These are phyloP conservation scores for Triticum monococcum DNA, from an alignment of 176 grass and related monocot genomes.

Conservation along the genomic window DNA sequence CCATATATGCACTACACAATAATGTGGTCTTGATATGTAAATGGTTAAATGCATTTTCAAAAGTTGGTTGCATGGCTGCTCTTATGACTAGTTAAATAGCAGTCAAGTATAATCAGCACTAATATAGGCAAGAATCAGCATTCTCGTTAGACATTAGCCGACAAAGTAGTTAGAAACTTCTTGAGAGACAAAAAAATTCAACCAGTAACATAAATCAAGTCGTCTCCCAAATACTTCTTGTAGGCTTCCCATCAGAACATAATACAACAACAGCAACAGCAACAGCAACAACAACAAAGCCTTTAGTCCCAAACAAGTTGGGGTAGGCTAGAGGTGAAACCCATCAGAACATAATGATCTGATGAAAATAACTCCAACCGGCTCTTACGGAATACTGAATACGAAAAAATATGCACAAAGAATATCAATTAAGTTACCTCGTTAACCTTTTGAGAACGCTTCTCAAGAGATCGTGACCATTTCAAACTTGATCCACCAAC, in stretches of 20 bases:
- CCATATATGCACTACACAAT: background rate
- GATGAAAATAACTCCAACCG: background rate
- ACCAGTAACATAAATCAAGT: constrained; percentile 10
- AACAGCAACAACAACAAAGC: too few species aligned
- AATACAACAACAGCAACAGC: too few species aligned
- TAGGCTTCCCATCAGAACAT: background rate
- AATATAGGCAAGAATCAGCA: constrained; percentile 2
- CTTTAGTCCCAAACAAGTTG: too few species aligned
- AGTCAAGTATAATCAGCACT: background rate
- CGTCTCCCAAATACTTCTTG: background rate
- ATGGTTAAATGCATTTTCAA: constrained; percentile 1
- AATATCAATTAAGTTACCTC: constrained; percentile 44
- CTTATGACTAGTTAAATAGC: background rate
- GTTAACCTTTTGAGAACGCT: constrained; percentile 66
- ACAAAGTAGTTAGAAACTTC: background rate
- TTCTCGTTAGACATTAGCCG: background rate
- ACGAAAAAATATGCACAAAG: constrained; percentile 8
- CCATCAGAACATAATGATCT: background rate
- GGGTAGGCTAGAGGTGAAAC: too few species aligned
- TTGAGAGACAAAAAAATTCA: background rate
- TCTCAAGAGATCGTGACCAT: constrained; percentile 94
- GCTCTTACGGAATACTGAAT: constrained; percentile 1
- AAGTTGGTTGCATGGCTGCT: background rate
- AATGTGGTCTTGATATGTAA: constrained; percentile 1
- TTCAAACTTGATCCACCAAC: constrained; percentile 71